Percentiles rank a stretch among this genome's conserved stretches.
These are phyloP conservation scores for Sclerotiophoma versabilis DNA, from an alignment of 2,329 filamentous ascomycete genomes.

Conservation along the genomic window DNA sequence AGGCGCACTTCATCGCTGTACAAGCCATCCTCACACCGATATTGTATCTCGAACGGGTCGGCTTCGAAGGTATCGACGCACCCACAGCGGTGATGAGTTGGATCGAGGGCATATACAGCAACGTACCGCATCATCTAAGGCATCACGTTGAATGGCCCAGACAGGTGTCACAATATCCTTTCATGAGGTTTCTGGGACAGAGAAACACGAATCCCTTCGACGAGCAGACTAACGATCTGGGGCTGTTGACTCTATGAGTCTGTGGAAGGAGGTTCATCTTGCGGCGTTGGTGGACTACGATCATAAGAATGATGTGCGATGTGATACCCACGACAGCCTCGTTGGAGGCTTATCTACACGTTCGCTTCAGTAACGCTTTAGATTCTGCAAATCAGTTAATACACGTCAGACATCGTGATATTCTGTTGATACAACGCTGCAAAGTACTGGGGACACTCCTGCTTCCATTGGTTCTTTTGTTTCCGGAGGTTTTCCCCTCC, in stretches of 20 bases:
- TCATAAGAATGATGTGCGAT: background rate
- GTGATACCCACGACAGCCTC: slow-evolving; percentile 4
- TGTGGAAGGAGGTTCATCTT: background rate
- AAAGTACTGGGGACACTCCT: background rate
- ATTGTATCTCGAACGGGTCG: slow-evolving; percentile 42
- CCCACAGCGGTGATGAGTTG: slow-evolving; percentile 41
- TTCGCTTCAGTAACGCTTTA: background rate
- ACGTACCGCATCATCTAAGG: slow-evolving; percentile 31
- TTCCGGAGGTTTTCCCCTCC: too few species aligned
- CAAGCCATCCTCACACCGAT: slow-evolving; percentile 56
- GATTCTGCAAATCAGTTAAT: background rate
- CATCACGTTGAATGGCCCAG: slow-evolving; percentile 41
- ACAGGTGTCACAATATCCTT: slow-evolving; percentile 31
- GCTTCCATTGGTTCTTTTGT: too few species aligned
- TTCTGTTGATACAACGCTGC: background rate
- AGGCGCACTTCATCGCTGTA: slow-evolving; percentile 57
- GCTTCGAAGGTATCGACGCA: slow-evolving; percentile 44
- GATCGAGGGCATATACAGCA: slow-evolving; percentile 45
- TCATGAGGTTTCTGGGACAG: slow-evolving; percentile 33
- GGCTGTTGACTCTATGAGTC: background rate
- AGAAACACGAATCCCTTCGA: background rate
- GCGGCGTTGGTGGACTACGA: background rate
- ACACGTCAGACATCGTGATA: too few species aligned
- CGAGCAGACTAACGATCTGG: background rate
- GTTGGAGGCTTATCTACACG: background rate